phyloP scores from a whole-genome alignment of 2,329 filamentous ascomycete genomes.

The Epichloe gansuensis region DNA sequence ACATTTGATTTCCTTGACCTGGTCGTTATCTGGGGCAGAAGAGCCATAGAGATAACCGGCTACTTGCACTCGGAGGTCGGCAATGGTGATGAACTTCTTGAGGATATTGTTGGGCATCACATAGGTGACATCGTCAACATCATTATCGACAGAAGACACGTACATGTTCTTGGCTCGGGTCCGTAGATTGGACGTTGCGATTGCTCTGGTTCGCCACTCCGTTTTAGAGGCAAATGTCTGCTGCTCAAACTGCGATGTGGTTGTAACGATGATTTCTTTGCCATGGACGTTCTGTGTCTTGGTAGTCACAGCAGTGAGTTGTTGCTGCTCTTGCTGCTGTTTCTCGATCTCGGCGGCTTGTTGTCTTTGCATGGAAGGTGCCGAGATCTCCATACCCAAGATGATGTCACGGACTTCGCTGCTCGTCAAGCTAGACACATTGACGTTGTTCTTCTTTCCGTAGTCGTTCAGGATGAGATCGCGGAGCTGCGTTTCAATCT shows the following conservation, averaged over 20 bases:
- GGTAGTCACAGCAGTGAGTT: constrained; percentile 92
- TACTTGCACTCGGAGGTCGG: constrained; percentile 91
- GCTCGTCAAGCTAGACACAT: constrained; percentile 88
- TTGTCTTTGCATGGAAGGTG: constrained; percentile 93
- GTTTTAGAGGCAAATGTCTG: constrained; percentile 97
- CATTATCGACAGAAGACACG: constrained; percentile 88
- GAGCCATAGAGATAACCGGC: constrained; percentile 90
- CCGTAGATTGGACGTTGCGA: constrained; percentile 88
- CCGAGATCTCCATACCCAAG: constrained; percentile 97
- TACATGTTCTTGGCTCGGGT: constrained; percentile 97
- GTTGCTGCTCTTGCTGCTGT: constrained; percentile 92
- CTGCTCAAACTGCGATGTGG: constrained; percentile 94
- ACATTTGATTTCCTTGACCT: constrained; percentile 92
- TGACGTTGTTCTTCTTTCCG: constrained; percentile 99
- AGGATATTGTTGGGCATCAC: constrained; percentile 99
- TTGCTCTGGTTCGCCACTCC: constrained; percentile 93
- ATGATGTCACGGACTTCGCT: constrained; percentile 98
- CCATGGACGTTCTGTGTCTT: constrained; percentile 96
- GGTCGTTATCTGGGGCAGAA: constrained; percentile 85
- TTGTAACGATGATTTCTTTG: constrained; percentile 96
- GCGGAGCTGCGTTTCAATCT: constrained; percentile 92
- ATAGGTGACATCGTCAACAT: constrained; percentile 84
- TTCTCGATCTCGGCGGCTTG: constrained; percentile 98
- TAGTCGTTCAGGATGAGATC: constrained; percentile 97
- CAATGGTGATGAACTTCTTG: constrained; percentile 95